Evolutionary conservation across 163 green algal genomes (phyloP), one percentile per base, ranked within the genome.

Genomic region (Chlamydomonas reinhardtii): DNA sequence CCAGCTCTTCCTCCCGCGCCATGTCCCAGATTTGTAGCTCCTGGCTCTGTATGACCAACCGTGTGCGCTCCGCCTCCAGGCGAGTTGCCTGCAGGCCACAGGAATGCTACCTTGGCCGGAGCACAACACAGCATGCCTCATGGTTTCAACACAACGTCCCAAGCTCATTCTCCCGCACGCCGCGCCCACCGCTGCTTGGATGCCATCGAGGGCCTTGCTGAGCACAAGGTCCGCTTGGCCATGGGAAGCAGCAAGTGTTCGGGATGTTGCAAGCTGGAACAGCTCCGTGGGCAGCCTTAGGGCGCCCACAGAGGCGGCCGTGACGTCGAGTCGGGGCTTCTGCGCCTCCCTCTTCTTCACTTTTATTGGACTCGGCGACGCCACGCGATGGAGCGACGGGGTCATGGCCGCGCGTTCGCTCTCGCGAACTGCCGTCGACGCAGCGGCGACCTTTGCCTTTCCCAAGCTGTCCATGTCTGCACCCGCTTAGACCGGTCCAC

Each of bases 1-100:
- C 37, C 19, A 87, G 39, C 59, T 87, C 82, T 39, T 87, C 82
- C n/a, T 87, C 82, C 17, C 82, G 59, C 11, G 82, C 59, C 72
- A 87, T 74, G 61, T 87, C 82, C 82, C 82, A 87, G 11, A 87
- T 87, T 39, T 87, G 82, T 19, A 87, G 43, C 82, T 87, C 82
- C 61, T 87, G 82, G 82, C 82, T 87, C 39, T 87, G 82, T 27
- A 87, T 87, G n/a, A 81, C 31, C 0, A 87, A 31, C 39, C 81
- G 81, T 29, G 82, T 48, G 9, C 82, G 82, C 39, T 87, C 82
- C 8, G 72, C 81, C 37, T 87, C 82, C n/a, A 87, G 39, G 2
- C 72, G 71, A 1, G 82, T 87, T 22, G 82, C 82, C 82, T 87
- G 61, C 11, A 11, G 39, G 39, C 0, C 24, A 24, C 1, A 37